Evolutionary conservation across 2,329 filamentous ascomycete genomes (phyloP).

Genomic region (Cryphonectria radicalis): DNA sequence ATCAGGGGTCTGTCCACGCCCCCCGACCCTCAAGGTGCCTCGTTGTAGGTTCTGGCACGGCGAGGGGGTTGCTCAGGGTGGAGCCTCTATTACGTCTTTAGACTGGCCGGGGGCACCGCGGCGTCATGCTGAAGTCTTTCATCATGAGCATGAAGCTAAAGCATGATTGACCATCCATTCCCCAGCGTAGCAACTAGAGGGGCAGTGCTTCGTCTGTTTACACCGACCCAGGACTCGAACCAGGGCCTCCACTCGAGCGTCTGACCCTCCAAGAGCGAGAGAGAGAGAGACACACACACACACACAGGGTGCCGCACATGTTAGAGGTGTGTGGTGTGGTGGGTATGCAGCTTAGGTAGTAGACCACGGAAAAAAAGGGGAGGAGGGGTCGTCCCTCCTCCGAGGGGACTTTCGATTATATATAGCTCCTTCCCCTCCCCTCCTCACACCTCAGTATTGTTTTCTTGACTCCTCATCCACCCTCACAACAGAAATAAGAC

Average conservation of each 20-base stretch:
- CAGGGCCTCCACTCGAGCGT: constrained; percentile 23
- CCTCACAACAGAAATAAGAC: constrained; percentile 1
- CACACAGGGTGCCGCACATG: constrained; percentile 7
- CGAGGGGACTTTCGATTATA: constrained; percentile 20
- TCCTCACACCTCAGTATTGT: background rate
- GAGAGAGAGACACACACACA: background rate
- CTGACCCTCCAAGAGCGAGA: constrained; percentile 13
- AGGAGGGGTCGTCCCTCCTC: background rate
- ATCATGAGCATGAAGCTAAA: constrained; percentile 8
- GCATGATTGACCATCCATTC: constrained; percentile 1
- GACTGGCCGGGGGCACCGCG: constrained; percentile 16
- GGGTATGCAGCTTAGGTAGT: background rate
- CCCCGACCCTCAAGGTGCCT: constrained; percentile 9
- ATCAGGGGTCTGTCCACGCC: constrained; percentile 13
- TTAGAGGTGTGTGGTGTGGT: constrained; percentile 13
- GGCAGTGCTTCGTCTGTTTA: constrained; percentile 21
- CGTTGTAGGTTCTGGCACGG: constrained; percentile 6
- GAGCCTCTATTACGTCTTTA: constrained; percentile 12
- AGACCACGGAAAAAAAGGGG: background rate
- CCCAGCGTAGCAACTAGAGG: constrained; percentile 16
- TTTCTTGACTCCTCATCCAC: constrained; percentile 6
- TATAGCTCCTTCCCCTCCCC: constrained; percentile 22
- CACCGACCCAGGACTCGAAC: constrained; percentile 8
- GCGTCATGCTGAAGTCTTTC: constrained; percentile 23
- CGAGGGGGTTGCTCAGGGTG: background rate